A percentile compares a stretch with the other conserved stretches of the same genome.
These are phyloP conservation scores for Phytopythium ostracodes DNA, from an alignment of 352 stramenopile species.

Conservation along the genomic window DNA sequence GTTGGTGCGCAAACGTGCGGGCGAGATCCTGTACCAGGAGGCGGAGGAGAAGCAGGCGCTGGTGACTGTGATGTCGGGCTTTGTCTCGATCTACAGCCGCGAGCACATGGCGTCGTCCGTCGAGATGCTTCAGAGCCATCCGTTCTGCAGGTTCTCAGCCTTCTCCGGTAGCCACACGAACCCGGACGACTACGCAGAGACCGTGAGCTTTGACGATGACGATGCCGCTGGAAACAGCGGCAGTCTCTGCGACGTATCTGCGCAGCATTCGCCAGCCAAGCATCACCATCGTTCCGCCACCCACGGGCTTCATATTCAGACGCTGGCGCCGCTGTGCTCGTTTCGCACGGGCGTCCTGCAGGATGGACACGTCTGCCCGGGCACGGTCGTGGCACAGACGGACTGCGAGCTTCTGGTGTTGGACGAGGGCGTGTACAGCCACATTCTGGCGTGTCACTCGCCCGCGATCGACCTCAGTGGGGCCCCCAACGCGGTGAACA, in stretches of 20 bases:
- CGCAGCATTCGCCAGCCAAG: conserved; percentile 6
- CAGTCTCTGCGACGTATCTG: neutral
- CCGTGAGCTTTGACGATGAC: neutral
- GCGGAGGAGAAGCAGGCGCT: conserved; percentile 25
- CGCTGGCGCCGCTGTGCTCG: conserved; percentile 38
- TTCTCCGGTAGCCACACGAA: conserved; percentile 30
- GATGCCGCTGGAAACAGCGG: neutral
- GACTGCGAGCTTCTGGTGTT: conserved; percentile 49
- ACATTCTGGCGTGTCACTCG: conserved; percentile 31
- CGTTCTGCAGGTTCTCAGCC: conserved; percentile 41
- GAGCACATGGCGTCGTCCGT: conserved; percentile 48
- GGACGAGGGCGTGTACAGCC: conserved; percentile 35
- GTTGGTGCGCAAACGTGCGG: conserved; percentile 33
- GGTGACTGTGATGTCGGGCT: conserved; percentile 45
- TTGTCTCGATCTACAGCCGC: conserved; percentile 58
- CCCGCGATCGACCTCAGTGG: conserved; percentile 27
- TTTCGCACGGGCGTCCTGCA: conserved; percentile 55
- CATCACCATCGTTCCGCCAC: conserved; percentile 32
- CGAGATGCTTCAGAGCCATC: conserved; percentile 61
- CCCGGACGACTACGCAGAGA: conserved; percentile 23
- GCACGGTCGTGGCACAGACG: conserved; percentile 49
- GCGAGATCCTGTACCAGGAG: conserved; percentile 58
- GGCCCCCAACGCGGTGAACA: neutral
- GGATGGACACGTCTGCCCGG: conserved; percentile 31
- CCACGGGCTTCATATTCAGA: conserved; percentile 56